phyloP scores from a whole-genome alignment of 2,329 filamentous ascomycete species.

The Colletotrichum plurivorum region DNA sequence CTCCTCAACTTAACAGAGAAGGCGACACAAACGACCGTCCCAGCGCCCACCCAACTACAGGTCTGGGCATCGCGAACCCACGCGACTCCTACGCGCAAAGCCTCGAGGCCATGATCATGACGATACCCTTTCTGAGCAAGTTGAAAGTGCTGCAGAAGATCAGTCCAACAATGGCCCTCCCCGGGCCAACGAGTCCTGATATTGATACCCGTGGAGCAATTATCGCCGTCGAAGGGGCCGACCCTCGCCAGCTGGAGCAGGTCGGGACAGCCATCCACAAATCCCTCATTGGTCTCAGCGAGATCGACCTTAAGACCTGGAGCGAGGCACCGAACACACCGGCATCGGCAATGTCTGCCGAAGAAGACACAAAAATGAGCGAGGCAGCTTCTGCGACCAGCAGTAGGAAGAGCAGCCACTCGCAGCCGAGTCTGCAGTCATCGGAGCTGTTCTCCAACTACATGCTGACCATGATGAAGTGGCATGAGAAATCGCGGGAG shows the following conservation, averaged over 20 bases:
- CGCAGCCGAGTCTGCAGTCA: constrained; percentile 44
- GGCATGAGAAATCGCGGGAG: constrained; percentile 82
- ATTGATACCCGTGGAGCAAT: constrained; percentile 78
- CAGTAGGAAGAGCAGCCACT: constrained; percentile 39
- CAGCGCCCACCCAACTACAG: constrained; percentile 44
- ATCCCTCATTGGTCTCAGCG: constrained; percentile 66
- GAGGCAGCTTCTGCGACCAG: constrained; percentile 21
- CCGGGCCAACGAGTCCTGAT: constrained; percentile 47
- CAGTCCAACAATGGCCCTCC: constrained; percentile 72
- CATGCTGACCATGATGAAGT: constrained; percentile 76
- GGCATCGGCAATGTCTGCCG: constrained; percentile 30
- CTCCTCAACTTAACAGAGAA: constrained; percentile 42
- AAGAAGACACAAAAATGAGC: constrained; percentile 38
- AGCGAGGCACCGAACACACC: constrained; percentile 48
- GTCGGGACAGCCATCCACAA: constrained; percentile 76
- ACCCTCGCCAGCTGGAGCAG: constrained; percentile 62
- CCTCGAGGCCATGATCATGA: constrained; percentile 81
- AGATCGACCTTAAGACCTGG: constrained; percentile 62
- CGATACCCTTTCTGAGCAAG: constrained; percentile 81
- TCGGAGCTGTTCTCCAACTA: constrained; percentile 69
- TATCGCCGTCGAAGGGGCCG: constrained; percentile 85
- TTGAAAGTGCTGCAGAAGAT: constrained; percentile 83
- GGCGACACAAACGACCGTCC: constrained; percentile 35
- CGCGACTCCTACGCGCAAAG: constrained; percentile 57
- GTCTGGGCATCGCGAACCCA: constrained; percentile 44